Percentiles rank a stretch among this genome's conserved stretches.
These are phyloP conservation scores for Aspergillus oerlinghausenensis DNA, from an alignment of 2,329 filamentous ascomycete species.

Conservation along the genomic window DNA sequence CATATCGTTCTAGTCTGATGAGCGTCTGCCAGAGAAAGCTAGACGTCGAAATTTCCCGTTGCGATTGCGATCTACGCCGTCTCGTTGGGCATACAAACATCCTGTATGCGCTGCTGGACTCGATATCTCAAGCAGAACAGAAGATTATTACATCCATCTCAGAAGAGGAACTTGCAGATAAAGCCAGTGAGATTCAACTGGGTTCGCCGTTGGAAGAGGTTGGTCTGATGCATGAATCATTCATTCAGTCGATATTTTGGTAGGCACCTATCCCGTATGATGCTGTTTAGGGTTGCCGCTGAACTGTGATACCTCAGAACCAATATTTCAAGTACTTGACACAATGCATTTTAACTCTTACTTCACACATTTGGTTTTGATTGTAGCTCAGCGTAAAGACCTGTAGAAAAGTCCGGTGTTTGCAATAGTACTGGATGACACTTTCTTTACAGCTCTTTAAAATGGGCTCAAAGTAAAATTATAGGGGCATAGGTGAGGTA, in stretches of 20 bases:
- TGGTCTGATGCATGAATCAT: background rate
- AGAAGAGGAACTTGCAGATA: background rate
- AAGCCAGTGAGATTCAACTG: background rate
- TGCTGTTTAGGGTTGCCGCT: background rate
- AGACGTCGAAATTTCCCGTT: background rate
- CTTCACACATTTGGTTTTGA: background rate
- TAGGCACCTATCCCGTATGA: background rate
- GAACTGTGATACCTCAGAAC: too few species aligned
- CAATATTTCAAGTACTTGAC: background rate
- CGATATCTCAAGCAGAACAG: background rate
- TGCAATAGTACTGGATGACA: background rate
- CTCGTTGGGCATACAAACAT: background rate
- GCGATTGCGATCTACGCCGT: background rate
- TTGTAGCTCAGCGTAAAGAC: background rate
- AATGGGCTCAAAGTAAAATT: too few species aligned
- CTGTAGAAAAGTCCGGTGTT: background rate
- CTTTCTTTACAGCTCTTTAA: too few species aligned
- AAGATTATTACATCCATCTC: background rate
- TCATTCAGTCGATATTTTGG: background rate
- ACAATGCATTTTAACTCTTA: background rate
- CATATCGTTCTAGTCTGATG: background rate
- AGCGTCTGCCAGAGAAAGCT: background rate
- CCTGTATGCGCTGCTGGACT: background rate
- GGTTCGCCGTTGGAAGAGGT: background rate
- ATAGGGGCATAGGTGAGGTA: background rate